Evolutionary conservation across 169 alveolate species (phyloP).

Genomic region (Perkinsus olseni): DNA sequence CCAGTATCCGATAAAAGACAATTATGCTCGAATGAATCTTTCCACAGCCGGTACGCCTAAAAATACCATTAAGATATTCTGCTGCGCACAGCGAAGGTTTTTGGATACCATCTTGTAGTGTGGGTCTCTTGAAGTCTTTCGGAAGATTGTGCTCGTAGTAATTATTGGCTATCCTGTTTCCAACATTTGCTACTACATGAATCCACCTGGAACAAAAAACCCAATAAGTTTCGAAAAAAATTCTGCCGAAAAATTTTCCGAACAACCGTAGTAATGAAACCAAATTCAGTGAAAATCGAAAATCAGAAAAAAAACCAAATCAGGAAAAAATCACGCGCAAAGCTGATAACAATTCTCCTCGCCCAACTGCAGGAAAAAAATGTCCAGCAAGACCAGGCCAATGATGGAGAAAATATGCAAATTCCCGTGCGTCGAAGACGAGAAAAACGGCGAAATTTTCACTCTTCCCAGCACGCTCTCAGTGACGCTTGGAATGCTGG

Average conservation of each 20-base stretch:
- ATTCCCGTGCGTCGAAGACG: too few species aligned
- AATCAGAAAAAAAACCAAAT: too few species aligned
- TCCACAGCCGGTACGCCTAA: background rate
- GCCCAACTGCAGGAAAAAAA: too few species aligned
- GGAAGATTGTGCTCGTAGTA: slow-evolving; percentile 46
- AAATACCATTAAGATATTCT: too few species aligned
- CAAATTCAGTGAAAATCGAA: slow-evolving; percentile 11
- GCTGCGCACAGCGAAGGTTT: background rate
- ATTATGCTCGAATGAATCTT: background rate
- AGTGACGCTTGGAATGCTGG: too few species aligned
- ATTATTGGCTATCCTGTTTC: slow-evolving; percentile 40
- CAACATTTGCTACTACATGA: slow-evolving; percentile 24
- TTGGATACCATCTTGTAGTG: background rate
- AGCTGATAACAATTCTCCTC: too few species aligned
- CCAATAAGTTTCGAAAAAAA: background rate
- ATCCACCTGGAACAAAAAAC: slow-evolving; percentile 2
- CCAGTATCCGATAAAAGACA: background rate
- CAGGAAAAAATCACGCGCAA: too few species aligned
- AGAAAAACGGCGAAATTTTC: too few species aligned
- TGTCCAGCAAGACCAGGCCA: background rate
- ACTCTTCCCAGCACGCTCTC: too few species aligned
- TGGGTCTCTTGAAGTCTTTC: background rate
- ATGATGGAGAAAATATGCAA: too few species aligned
- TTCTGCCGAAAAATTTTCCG: background rate
- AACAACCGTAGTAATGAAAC: slow-evolving; percentile 8